phyloP scores from a whole-genome alignment of 2,329 filamentous ascomycete species.

The Colletotrichum lini region DNA sequence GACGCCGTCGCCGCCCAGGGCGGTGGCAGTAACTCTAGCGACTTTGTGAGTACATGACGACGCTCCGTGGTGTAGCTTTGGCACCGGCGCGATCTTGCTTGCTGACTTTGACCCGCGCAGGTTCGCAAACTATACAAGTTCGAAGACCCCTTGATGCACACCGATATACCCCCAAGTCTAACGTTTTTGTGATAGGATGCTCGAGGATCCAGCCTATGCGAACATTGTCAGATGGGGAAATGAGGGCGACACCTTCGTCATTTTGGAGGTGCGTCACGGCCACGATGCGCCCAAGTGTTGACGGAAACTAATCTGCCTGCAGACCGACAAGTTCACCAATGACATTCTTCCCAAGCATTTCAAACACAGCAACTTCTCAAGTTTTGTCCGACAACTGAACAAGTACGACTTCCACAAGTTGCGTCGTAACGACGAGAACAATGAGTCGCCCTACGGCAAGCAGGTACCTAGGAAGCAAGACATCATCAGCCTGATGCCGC shows the following conservation, averaged over 20 bases:
- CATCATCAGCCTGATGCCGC: not conserved
- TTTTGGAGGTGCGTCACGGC: conserved; percentile 81
- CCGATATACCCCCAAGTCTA: conserved; percentile 47
- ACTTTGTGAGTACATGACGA: conserved; percentile 80
- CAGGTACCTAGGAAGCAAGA: conserved; percentile 68
- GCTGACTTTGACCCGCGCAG: conserved; percentile 63
- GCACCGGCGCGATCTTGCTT: conserved; percentile 30
- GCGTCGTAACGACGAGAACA: conserved; percentile 88
- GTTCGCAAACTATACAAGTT: conserved; percentile 99
- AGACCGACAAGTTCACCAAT: conserved; percentile 99
- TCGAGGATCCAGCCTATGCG: conserved; percentile 94
- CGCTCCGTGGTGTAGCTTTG: conserved; percentile 29
- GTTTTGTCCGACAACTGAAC: conserved; percentile 95
- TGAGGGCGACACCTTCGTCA: conserved; percentile 95
- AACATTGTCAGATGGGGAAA: conserved; percentile 97
- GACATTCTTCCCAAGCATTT: conserved; percentile 97
- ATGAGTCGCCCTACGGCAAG: conserved; percentile 84
- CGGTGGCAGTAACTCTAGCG: conserved; percentile 86
- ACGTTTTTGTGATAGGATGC: conserved; percentile 76
- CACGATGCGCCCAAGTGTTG: not conserved
- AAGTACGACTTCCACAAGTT: conserved; percentile 99
- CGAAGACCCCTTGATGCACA: conserved; percentile 50
- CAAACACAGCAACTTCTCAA: conserved; percentile 99
- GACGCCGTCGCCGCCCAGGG: conserved; percentile 57
- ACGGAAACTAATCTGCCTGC: conserved; percentile 28